Evolutionary conservation across 352 stramenopile species (phyloP), one percentile per base, ranked within the genome.

Genomic region (Bremia lactucae): DNA sequence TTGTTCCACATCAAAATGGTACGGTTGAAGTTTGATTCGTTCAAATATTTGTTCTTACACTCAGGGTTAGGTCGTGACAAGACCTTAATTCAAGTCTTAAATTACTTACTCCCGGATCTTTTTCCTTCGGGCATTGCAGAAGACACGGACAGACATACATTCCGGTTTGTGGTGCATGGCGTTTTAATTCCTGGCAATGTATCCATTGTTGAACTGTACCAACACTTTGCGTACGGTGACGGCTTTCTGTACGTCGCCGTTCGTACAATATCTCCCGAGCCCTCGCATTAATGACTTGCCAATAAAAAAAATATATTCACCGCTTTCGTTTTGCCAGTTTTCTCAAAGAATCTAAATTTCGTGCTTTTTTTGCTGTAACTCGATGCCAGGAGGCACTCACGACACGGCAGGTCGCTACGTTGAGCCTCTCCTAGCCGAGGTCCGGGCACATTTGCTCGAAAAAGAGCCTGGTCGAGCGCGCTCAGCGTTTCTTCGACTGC

Each of bases 171-270:
- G 13, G 52, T 84, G 14, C 79, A 91, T 34, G 79, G 76, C 35
- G 55, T 89, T 37, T 11, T 19, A 8, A 56, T 87, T 6, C 75
- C 68, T 1, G 16, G 42, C 1, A 47, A 63, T 6, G 59, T 86
- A 16, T 69, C 76, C 14, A 62, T 91, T 15, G 45, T 78, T 15
- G 58, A 65, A 25, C 44, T 91, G 3, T 87, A 89, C 36, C 63
- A 63, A 8, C 49, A 52, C 31, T 86, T 89, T 46, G 60, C 52
- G 2, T 89, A 89, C 47, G 65, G 73, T 0, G 79, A 91, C 45
- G 74, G 76, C 24, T 91, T 89, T 37, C 55, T 91, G 33, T 83
- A 91, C 42, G 45, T 87, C 13, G 64, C 52, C 6, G 55, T 77
- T 22, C 24, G n/a, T n/a, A n/a, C n/a, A n/a, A n/a, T n/a, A n/a